These are phyloP conservation scores for Hansenula sp. DNA, from an alignment of 1,139 yeast species.

Conservation along the genomic window DNA sequence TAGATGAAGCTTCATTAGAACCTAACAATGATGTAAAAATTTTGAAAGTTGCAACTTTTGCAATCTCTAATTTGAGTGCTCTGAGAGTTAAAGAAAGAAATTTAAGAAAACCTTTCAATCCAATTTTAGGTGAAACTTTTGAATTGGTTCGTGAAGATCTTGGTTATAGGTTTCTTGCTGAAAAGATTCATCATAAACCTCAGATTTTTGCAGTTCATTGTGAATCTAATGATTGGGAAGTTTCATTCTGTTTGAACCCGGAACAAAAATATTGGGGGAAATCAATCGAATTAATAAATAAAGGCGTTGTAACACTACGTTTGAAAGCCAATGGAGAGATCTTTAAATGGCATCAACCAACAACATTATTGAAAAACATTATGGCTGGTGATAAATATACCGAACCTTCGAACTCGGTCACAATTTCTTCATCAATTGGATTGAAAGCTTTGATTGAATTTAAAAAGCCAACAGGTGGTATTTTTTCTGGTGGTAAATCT, in stretches of 20 bases:
- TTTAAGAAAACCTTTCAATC: slow-evolving; percentile 87
- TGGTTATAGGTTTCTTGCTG: slow-evolving; percentile 66
- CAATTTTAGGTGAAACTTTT: slow-evolving; percentile 81
- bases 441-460: slow-evolving; percentile 68
- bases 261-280: slow-evolving; percentile 95
- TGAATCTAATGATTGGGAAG: slow-evolving; percentile 73
- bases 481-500: slow-evolving; percentile 81
- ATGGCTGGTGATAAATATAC: slow-evolving; percentile 93
- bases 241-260: slow-evolving; percentile 73
- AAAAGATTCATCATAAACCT: slow-evolving; percentile 81
- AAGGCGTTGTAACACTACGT: slow-evolving; percentile 59
- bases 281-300: slow-evolving; percentile 75
- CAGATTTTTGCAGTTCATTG: slow-evolving; percentile 77
- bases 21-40: slow-evolving; percentile 55
- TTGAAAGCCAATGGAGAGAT: slow-evolving; percentile 63
- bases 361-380: slow-evolving; percentile 76
- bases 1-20: slow-evolving; percentile 53
- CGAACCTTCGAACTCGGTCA: slow-evolving; percentile 77
- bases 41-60: slow-evolving; percentile 75
- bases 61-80: slow-evolving; percentile 68
- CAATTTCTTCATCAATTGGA: slow-evolving; percentile 66
- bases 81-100: slow-evolving; percentile 73
- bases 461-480: slow-evolving; percentile 46
- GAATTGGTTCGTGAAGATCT: slow-evolving; percentile 78
- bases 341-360: slow-evolving; percentile 79